Evolutionary conservation across 345 rosid genomes (phyloP), one percentile per base, ranked within the genome.

Genomic region (Citrus medica): DNA sequence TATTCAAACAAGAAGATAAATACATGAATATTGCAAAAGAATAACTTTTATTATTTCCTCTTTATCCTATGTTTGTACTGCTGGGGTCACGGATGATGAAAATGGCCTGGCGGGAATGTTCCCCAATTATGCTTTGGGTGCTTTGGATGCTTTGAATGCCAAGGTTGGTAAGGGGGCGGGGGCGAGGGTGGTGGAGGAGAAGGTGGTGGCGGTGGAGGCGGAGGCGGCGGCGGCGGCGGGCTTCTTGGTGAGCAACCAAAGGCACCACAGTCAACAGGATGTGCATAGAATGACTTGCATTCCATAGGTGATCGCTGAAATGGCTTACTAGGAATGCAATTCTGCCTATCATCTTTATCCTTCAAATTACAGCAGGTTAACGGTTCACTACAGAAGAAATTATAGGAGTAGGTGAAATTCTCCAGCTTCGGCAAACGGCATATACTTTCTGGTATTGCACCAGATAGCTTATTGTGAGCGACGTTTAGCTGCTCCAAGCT

Each of bases 401-500:
- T 95, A 35, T 80, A 66, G 7, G 94, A 89, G 76, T 80, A 92
- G 1, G 97, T 92, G 85, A 95, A 95, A 80, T 95, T 93, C 84
- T 93, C 86, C 79, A 95, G 76, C 33, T 75, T 90, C 1, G 94
- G 94, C 80, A 95, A 69, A 5, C 78, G 25, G 76, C 98, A 95
- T 24, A 93, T 86, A 58, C 91, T 88, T 46, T 84, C 78, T 0
- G 98, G 95, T 53, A 93, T 89, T 4, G 79, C 56, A n/a, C 93
- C 95, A 53, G 90, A 92, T 7, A 95, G 55, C 65, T 75, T 84
- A 76, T 95, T 95, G 58, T 85, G 77, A 0, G 90, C 95, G 12
- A 95, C 85, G 67, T 95, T 93, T n/a, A 93, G 83, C 75, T 92
- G 95, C 87, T 95, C 90, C 83, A 95, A 86, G 59, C 74, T 83